Base-by-base conservation (phyloP, 129 eudicot genomes). In the Erigeron canadensis region DNA sequence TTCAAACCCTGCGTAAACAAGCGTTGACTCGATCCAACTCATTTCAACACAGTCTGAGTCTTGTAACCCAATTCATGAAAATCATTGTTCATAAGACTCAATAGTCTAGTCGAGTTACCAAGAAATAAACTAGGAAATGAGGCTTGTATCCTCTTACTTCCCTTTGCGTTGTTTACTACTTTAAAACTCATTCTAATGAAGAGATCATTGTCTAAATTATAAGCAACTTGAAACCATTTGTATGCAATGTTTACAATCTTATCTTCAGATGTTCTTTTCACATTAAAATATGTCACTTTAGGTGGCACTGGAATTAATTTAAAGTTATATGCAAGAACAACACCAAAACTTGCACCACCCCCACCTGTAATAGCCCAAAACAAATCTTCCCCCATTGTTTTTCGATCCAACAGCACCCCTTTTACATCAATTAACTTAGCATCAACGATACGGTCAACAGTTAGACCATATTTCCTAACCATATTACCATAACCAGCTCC, bases 361-460 rank as follows among this genome's bases (percentile, higher is more conserved):
- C 93, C 89, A 16, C 93, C 93, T 0, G 79, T 84, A 46, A 87
- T 82, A 21, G 87, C 89, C 93, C 93, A 87, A 74, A 87, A 87
- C 10, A 87, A 67, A 50, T 87, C 89, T 72, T 87, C 89, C 12
- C 92, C 92, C 92, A 81, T 87, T 21, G 78, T 16, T 28, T 21
- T 40, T 42, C 93, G 40, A 67, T 87, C 79, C 16, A 84, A 73
- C 23, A 87, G 37, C 4, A 64, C 51, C 0, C 89, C 93, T 10
- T 81, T 63, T 23, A 79, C 93, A 48, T 84, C 81, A 28, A 87
- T 50, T 5, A 84, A 56, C 55, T 53, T 53, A 0, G 89, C 93
- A 37, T 87, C 87, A 5, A 79, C 4, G 6, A 87, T 75, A 50
- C 60, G 61, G 56, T 87, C 89, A 15, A 77, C 79, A 0, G 89